A percentile compares a stretch with the other conserved stretches of the same genome.
phyloP scores from a whole-genome alignment of 345 rosid species.

The Salix caprea region DNA sequence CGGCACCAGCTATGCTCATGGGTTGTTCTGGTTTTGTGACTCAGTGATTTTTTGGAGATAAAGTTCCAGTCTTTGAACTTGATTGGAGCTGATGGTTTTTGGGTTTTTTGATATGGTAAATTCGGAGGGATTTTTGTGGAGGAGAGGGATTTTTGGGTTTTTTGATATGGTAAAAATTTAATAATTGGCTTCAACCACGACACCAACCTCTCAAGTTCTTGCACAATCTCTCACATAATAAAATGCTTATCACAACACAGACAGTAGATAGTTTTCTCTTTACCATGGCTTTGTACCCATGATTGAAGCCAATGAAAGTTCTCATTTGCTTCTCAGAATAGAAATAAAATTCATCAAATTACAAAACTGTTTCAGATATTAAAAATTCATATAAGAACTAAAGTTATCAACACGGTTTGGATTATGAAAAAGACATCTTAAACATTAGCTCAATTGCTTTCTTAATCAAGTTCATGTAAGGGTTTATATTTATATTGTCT shows the following conservation, averaged over 20 bases:
- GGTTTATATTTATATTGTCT: too few relatives aligned
- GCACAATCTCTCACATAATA: too few relatives aligned
- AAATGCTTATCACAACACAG: neutral
- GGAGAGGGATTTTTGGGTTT: conserved; percentile 1
- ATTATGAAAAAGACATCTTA: neutral
- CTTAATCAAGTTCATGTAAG: too few relatives aligned
- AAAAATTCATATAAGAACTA: neutral
- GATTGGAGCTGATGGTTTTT: conserved; percentile 22
- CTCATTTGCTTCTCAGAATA: neutral
- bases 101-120: conserved; percentile 38
- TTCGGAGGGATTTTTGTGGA: conserved; percentile 13
- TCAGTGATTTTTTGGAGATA: neutral
- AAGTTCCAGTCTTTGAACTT: conserved; percentile 6
- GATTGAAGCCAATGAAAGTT: neutral
- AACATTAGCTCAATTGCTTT: neutral
- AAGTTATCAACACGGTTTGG: neutral
- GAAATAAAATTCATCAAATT: neutral
- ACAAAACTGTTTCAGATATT: neutral
- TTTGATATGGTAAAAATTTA: too few relatives aligned
- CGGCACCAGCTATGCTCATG: conserved; percentile 18
- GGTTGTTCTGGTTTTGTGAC: conserved; percentile 21
- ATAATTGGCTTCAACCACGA: too few relatives aligned
- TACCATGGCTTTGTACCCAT: neutral
- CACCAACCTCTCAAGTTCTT: too few relatives aligned
- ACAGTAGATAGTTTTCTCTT: neutral